Conservation (phyloP, 257 asterid genomes). For the Ilex aquifolium region DNA sequence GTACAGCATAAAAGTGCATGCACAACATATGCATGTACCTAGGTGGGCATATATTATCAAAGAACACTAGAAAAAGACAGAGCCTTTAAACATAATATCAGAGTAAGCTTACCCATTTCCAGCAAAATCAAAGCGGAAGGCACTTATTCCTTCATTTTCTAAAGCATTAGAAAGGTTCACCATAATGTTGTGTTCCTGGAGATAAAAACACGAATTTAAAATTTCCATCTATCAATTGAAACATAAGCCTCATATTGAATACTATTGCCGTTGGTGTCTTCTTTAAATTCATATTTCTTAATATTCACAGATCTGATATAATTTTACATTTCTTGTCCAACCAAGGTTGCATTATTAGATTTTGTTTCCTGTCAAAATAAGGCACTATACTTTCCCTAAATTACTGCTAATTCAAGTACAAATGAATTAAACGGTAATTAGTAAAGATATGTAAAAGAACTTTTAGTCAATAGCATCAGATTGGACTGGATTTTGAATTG, state of each 20-base stretch:
- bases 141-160: slow-evolving; percentile 72
- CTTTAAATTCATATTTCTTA: not conserved
- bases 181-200: slow-evolving; percentile 25
- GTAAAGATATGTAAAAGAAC: too few relatives aligned
- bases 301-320: not conserved
- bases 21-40: too few relatives aligned
- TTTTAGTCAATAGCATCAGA: too few relatives aligned
- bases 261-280: too few relatives aligned
- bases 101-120: slow-evolving; percentile 70
- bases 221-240: not conserved
- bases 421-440: too few relatives aligned
- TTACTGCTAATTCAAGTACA: too few relatives aligned
- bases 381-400: too few relatives aligned
- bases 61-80: slow-evolving; percentile 1
- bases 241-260: not conserved
- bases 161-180: slow-evolving; percentile 50
- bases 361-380: too few relatives aligned
- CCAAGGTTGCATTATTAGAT: too few relatives aligned
- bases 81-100: not conserved
- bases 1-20: not conserved
- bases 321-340: too few relatives aligned
- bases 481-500: too few relatives aligned
- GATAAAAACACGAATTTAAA: not conserved
- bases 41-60: not conserved
- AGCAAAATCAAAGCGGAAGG: slow-evolving; percentile 69